phyloP scores from a whole-genome alignment of 352 stramenopile genomes.

The Pythium monospermum region DNA sequence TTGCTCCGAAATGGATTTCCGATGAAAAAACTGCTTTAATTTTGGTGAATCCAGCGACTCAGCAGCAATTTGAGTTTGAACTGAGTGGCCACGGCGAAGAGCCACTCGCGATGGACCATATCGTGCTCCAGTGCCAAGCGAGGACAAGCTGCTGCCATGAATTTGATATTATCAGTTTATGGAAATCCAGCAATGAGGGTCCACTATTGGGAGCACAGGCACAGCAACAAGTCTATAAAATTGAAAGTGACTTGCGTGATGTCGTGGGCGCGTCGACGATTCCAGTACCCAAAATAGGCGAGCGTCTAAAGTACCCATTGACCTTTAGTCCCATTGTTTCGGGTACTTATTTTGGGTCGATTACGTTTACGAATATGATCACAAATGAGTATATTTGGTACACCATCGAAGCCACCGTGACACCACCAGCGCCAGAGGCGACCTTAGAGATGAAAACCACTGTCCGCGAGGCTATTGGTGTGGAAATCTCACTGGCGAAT shows the following conservation, averaged over 20 bases:
- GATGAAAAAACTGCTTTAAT: constrained; percentile 68
- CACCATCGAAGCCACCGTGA: constrained; percentile 87
- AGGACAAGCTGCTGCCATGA: constrained; percentile 73
- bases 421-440: constrained; percentile 61
- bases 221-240: constrained; percentile 55
- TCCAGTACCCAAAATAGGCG: constrained; percentile 26
- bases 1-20: constrained; percentile 75
- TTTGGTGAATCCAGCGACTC: constrained; percentile 74
- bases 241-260: constrained; percentile 92
- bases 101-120: constrained; percentile 87
- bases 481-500: constrained; percentile 90
- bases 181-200: too few species aligned
- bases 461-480: constrained; percentile 77
- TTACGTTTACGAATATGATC: constrained; percentile 87
- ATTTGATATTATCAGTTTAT: constrained; percentile 73
- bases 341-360: constrained; percentile 88
- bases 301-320: constrained; percentile 63
- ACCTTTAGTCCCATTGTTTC: constrained; percentile 87
- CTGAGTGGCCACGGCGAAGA: constrained; percentile 84
- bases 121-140: constrained; percentile 82
- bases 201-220: constrained; percentile 34
- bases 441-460: constrained; percentile 81
- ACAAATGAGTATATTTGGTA: constrained; percentile 91
- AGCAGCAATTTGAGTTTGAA: constrained; percentile 89
- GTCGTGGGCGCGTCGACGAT: constrained; percentile 66